phyloP scores from a whole-genome alignment of 2,329 filamentous ascomycete species.

The Arthroderma sp. region DNA sequence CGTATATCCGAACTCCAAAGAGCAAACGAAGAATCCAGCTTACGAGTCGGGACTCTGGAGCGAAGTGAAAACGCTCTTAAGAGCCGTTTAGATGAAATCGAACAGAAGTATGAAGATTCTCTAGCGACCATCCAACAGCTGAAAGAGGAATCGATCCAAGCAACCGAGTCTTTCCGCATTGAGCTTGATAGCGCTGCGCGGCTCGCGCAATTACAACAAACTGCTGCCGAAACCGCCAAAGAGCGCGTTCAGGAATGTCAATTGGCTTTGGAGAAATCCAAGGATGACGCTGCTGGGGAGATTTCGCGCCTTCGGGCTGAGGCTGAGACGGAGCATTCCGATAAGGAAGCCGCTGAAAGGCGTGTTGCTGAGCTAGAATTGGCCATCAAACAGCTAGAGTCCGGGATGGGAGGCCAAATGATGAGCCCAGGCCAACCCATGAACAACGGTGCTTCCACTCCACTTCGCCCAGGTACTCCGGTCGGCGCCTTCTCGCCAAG shows the following conservation, averaged over 20 bases:
- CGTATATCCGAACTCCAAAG: conserved; percentile 80
- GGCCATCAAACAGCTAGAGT: conserved; percentile 47
- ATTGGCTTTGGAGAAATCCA: conserved; percentile 42
- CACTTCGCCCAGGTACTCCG: conserved; percentile 38
- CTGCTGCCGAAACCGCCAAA: conserved; percentile 46
- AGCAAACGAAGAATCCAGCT: conserved; percentile 70
- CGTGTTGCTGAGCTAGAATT: conserved; percentile 53
- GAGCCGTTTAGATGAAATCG: conserved; percentile 67
- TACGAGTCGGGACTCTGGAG: conserved; percentile 62
- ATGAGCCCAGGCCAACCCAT: conserved; percentile 41
- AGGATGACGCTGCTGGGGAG: conserved; percentile 49
- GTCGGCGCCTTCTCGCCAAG: conserved; percentile 39
- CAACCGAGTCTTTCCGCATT: conserved; percentile 74
- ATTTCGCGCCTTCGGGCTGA: conserved; percentile 41
- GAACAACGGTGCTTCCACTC: conserved; percentile 39
- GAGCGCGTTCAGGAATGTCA: conserved; percentile 47
- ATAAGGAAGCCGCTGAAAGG: conserved; percentile 48
- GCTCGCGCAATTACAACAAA: conserved; percentile 58
- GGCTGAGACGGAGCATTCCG: conserved; percentile 43
- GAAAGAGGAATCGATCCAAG: conserved; percentile 65
- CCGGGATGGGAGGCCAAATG: conserved; percentile 36
- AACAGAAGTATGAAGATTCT: conserved; percentile 75
- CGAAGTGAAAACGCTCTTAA: conserved; percentile 70
- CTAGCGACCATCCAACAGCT: conserved; percentile 71
- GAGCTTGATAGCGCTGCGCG: conserved; percentile 72